Conservation (phyloP, 108 stramenopile species). For the Poteriospumella lacustris region DNA sequence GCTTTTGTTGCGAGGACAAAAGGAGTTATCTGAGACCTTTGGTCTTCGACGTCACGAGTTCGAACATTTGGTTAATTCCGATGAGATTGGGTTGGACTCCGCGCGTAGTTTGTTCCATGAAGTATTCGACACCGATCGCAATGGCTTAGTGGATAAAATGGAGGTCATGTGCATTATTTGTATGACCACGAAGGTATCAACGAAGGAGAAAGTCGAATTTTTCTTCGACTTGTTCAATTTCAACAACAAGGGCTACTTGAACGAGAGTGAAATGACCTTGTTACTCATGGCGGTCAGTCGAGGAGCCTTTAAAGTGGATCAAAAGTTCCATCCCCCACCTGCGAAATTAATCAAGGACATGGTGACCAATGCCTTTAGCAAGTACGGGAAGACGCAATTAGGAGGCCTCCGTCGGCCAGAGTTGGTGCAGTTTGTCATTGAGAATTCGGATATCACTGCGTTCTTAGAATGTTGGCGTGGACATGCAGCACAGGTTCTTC, state of each 20-base stretch:
- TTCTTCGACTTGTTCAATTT: background rate
- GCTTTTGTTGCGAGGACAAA: background rate
- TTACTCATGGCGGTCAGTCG: background rate
- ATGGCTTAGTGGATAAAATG: background rate
- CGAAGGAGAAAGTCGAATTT: background rate
- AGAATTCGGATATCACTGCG: background rate
- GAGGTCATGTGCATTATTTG: background rate
- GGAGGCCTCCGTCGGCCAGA: background rate
- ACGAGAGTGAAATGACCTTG: background rate
- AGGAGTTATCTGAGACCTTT: background rate
- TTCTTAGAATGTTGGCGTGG: constrained; percentile 20
- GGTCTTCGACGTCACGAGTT: background rate
- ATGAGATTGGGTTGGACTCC: background rate
- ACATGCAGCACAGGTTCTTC: background rate
- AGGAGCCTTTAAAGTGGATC: constrained; percentile 10
- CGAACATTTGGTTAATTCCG: background rate
- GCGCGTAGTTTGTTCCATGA: background rate
- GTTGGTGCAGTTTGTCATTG: background rate
- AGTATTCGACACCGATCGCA: background rate
- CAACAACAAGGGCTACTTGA: constrained; percentile 11
- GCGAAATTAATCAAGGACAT: background rate
- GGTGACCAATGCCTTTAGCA: background rate
- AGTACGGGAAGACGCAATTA: background rate
- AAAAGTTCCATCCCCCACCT: background rate
- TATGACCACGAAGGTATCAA: background rate